Evolutionary conservation across 305 asterid genomes (phyloP).

Genomic region (Plantago coronopus): DNA sequence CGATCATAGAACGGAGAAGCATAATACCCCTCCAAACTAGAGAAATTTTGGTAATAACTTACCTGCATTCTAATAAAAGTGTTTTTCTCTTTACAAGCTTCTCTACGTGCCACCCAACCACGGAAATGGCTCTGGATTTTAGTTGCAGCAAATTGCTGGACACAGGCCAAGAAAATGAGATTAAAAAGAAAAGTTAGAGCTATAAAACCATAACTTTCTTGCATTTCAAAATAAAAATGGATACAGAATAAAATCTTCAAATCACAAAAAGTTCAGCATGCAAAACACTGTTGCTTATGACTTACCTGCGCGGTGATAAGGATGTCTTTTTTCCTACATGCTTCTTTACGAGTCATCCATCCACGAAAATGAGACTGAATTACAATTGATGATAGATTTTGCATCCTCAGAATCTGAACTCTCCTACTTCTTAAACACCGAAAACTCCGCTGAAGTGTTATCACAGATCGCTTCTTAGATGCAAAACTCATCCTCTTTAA

Average conservation of each 20-base stretch:
- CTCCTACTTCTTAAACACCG: constrained; percentile 40
- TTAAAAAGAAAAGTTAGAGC: no score
- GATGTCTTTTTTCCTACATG: constrained; percentile 29
- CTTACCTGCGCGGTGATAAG: constrained; percentile 56
- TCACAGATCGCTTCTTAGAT: constrained; percentile 42
- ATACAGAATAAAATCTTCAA: no score
- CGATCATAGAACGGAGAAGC: not conserved
- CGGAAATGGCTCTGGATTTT: constrained; percentile 69
- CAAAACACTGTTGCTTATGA: not conserved
- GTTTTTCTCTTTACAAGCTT: constrained; percentile 34
- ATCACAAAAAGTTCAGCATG: no score
- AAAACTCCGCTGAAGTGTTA: constrained; percentile 51
- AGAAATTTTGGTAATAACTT: constrained; percentile 21
- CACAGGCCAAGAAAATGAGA: constrained; percentile 14
- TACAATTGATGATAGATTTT: constrained; percentile 39
- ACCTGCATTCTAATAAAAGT: constrained; percentile 51
- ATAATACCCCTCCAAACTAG: not conserved
- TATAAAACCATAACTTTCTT: no score
- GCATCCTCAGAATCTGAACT: constrained; percentile 37
- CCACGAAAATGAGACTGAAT: constrained; percentile 42
- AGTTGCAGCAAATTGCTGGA: constrained; percentile 55
- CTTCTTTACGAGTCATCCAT: constrained; percentile 57
- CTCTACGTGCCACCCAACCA: constrained; percentile 58
- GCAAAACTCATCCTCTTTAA: constrained; percentile 40
- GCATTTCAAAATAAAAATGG: no score